Percentiles rank a stretch among this genome's conserved stretches.
These are phyloP conservation scores for Entomortierella lignicola DNA, from an alignment of 192 early-diverging fungal genomes.

Conservation along the genomic window DNA sequence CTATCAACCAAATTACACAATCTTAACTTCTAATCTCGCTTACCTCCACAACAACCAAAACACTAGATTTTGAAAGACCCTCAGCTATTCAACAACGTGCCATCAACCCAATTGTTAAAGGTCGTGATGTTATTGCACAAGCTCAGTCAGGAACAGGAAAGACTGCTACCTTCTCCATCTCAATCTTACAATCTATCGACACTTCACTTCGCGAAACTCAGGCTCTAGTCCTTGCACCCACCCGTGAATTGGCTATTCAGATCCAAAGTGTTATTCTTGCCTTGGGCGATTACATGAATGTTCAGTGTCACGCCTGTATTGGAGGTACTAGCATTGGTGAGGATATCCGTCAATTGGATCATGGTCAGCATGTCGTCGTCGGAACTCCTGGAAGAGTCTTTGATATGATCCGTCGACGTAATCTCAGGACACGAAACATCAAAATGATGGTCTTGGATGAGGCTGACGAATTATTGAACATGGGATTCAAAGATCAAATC, in stretches of 20 bases:
- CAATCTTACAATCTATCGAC: conserved; percentile 91
- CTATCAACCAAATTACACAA: background rate
- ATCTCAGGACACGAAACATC: conserved; percentile 83
- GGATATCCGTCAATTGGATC: conserved; percentile 92
- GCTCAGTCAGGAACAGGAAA: conserved; percentile 99
- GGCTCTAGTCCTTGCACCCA: conserved; percentile 93
- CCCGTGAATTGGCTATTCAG: conserved; percentile 95
- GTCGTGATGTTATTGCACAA: conserved; percentile 96
- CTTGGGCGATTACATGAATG: conserved; percentile 97
- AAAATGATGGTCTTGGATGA: conserved; percentile 98
- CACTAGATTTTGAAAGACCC: conserved; percentile 92
- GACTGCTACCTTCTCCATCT: conserved; percentile 97
- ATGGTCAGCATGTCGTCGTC: conserved; percentile 92
- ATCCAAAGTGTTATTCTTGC: conserved; percentile 94
- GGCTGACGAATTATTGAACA: conserved; percentile 94
- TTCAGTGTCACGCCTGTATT: conserved; percentile 95
- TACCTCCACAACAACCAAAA: background rate
- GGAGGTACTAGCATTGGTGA: conserved; percentile 94
- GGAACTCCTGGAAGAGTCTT: conserved; percentile 97
- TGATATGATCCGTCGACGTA: conserved; percentile 95
- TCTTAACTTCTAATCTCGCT: background rate
- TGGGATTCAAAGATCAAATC: conserved; percentile 98
- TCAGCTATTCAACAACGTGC: conserved; percentile 99
- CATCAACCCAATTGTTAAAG: conserved; percentile 88
- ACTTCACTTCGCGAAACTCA: conserved; percentile 90